A percentile compares a stretch with the other conserved stretches of the same genome.
Conservation (phyloP, 2,329 filamentous ascomycete genomes). For the Lachnellula willkommii region DNA sequence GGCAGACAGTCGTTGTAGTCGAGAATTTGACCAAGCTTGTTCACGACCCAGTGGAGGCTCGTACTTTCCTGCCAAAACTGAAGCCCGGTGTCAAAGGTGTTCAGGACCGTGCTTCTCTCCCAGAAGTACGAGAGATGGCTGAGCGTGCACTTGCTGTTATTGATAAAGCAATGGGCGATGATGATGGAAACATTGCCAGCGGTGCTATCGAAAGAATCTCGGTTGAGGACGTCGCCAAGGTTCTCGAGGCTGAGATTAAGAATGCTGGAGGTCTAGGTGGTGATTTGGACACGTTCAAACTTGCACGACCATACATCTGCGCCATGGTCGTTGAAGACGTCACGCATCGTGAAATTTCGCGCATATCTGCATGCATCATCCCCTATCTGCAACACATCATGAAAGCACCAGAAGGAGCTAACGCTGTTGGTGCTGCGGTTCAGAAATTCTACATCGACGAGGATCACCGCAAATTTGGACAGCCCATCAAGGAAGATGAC, state of each 20-base stretch:
- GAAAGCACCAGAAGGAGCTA: slow-evolving; percentile 51
- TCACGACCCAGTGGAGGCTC: slow-evolving; percentile 89
- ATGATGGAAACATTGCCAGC: slow-evolving; percentile 51
- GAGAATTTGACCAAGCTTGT: slow-evolving; percentile 98
- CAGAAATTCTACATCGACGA: slow-evolving; percentile 75
- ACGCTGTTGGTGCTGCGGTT: slow-evolving; percentile 66
- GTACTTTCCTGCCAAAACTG: slow-evolving; percentile 90
- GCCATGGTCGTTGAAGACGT: slow-evolving; percentile 84
- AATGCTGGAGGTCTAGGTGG: slow-evolving; percentile 57
- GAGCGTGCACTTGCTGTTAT: slow-evolving; percentile 79
- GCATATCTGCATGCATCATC: slow-evolving; percentile 62
- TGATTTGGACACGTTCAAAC: slow-evolving; percentile 60
- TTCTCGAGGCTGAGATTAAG: slow-evolving; percentile 73
- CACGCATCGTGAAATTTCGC: slow-evolving; percentile 71
- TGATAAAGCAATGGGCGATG: slow-evolving; percentile 82
- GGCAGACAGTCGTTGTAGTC: slow-evolving; percentile 92
- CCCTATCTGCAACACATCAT: slow-evolving; percentile 74
- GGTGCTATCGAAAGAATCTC: slow-evolving; percentile 57
- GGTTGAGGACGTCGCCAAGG: slow-evolving; percentile 65
- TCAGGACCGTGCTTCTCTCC: slow-evolving; percentile 79
- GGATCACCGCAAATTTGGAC: slow-evolving; percentile 81
- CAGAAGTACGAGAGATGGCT: slow-evolving; percentile 89
- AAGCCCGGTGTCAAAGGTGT: slow-evolving; percentile 90
- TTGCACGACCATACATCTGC: slow-evolving; percentile 68
- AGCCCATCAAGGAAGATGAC: slow-evolving; percentile 79